Percentiles rank a stretch among this genome's conserved stretches.
Conservation (phyloP, 2,329 filamentous ascomycete species). For the Aspergillus bombycis region DNA sequence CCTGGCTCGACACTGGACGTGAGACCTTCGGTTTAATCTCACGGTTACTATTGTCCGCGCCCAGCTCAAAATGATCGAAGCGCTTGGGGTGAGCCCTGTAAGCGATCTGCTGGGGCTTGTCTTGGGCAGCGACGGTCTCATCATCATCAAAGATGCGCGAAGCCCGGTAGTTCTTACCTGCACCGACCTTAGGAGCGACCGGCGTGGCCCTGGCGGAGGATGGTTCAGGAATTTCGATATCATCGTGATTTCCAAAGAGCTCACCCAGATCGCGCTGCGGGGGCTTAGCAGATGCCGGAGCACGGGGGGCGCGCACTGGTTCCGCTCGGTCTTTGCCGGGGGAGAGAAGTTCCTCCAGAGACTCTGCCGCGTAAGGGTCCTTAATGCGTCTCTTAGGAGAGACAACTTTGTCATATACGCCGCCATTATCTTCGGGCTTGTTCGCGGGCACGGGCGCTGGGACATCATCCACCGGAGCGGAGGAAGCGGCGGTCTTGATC, state of each 20-base stretch:
- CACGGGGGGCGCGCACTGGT: constrained; percentile 64
- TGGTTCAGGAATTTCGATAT: constrained; percentile 26
- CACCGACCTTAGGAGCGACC: constrained; percentile 57
- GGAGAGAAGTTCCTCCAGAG: constrained; percentile 73
- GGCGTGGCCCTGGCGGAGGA: constrained; percentile 28
- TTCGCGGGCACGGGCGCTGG: constrained; percentile 8
- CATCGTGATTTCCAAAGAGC: constrained; percentile 62
- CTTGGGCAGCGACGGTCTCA: constrained; percentile 50
- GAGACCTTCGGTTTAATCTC: constrained; percentile 32
- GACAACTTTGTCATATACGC: constrained; percentile 13
- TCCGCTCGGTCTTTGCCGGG: constrained; percentile 51
- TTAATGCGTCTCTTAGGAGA: constrained; percentile 48
- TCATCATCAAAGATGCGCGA: constrained; percentile 67
- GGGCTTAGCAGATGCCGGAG: constrained; percentile 68
- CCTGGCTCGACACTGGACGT: constrained; percentile 53
- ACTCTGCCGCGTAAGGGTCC: constrained; percentile 49
- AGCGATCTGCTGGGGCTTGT: constrained; percentile 43
- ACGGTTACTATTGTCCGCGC: constrained; percentile 32
- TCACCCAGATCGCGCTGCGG: constrained; percentile 69
- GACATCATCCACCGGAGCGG: constrained; percentile 17
- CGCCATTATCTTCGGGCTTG: constrained; percentile 9
- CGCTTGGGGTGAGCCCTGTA: constrained; percentile 73
- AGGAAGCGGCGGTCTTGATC: constrained; percentile 60
- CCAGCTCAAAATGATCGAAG: constrained; percentile 66
- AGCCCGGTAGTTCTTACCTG: constrained; percentile 64